A percentile compares a stretch with the other conserved stretches of the same genome.
phyloP scores from a whole-genome alignment of 1,284 basidiomycete genomes.

The Boletus smithii region DNA sequence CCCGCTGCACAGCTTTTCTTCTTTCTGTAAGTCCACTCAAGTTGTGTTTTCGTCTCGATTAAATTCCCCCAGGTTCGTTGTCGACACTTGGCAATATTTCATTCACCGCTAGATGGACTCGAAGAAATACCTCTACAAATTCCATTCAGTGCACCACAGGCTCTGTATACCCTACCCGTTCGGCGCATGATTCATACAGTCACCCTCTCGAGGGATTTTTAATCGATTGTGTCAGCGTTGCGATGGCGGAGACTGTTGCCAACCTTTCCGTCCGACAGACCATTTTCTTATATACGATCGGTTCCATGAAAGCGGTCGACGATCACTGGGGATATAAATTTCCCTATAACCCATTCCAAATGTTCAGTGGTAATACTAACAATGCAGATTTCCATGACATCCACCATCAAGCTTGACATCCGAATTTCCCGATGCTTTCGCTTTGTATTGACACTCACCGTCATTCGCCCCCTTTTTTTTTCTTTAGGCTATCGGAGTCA shows the following conservation, averaged over 20 bases:
- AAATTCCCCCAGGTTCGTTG: conserved; percentile 67
- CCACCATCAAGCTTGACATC: conserved; percentile 76
- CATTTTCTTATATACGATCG: conserved; percentile 78
- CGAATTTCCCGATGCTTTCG: not conserved
- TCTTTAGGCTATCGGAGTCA: conserved; percentile 79
- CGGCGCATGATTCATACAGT: conserved; percentile 96
- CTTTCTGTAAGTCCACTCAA: conserved; percentile 70
- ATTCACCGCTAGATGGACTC: conserved; percentile 90
- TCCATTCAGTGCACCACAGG: conserved; percentile 95
- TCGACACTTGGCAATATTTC: conserved; percentile 99
- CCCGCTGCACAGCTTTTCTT: conserved; percentile 73
- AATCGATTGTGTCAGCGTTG: conserved; percentile 83
- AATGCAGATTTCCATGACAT: conserved; percentile 98
- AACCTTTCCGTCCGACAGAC: conserved; percentile 81
- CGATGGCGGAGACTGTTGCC: conserved; percentile 69
- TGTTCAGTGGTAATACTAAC: conserved; percentile 86
- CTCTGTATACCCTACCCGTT: conserved; percentile 97
- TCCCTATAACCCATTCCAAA: conserved; percentile 87
- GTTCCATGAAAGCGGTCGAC: conserved; percentile 93
- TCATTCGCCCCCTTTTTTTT: no score
- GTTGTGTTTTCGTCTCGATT: conserved; percentile 2
- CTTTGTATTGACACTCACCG: not conserved
- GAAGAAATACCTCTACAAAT: conserved; percentile 88
- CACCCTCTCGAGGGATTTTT: conserved; percentile 94
- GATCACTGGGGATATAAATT: conserved; percentile 95